These are phyloP conservation scores for Actinomucor elegans DNA, from an alignment of 371 early-diverging fungal species.

Conservation along the genomic window DNA sequence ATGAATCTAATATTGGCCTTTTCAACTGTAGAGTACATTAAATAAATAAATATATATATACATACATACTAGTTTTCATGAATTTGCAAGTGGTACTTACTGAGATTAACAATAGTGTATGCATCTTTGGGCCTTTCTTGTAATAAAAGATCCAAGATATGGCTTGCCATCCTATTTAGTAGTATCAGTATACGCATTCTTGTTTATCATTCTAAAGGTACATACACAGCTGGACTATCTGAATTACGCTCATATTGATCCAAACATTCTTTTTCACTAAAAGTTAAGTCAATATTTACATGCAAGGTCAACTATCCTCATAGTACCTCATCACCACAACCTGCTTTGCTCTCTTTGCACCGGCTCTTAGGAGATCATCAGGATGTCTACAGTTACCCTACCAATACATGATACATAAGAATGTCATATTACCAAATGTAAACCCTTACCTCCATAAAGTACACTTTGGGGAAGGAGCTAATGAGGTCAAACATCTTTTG, in stretches of 20 bases:
- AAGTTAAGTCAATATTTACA: background rate
- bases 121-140: constrained; percentile 22
- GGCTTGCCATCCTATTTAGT: constrained; percentile 29
- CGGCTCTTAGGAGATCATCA: constrained; percentile 58
- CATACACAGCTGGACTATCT: constrained; percentile 52
- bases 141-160: constrained; percentile 30
- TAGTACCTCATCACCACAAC: constrained; percentile 57
- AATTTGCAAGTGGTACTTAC: constrained; percentile 6
- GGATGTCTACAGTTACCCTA: constrained; percentile 59
- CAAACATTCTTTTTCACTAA: constrained; percentile 42
- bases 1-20: constrained; percentile 49
- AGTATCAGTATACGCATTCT: background rate
- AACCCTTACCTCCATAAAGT: constrained; percentile 51
- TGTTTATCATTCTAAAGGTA: background rate
- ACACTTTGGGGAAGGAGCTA: constrained; percentile 52
- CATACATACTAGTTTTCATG: background rate
- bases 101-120: constrained; percentile 27
- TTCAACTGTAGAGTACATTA: constrained; percentile 24
- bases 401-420: background rate
- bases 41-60: no score
- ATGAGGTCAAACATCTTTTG: constrained; percentile 44
- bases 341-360: constrained; percentile 52
- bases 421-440: constrained; percentile 14
- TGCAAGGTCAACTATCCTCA: no score
- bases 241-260: constrained; percentile 40